Evolutionary conservation across 2,329 filamentous ascomycete species (phyloP), one percentile per base, ranked within the genome.

Genomic region (Alternaria arbusti): DNA sequence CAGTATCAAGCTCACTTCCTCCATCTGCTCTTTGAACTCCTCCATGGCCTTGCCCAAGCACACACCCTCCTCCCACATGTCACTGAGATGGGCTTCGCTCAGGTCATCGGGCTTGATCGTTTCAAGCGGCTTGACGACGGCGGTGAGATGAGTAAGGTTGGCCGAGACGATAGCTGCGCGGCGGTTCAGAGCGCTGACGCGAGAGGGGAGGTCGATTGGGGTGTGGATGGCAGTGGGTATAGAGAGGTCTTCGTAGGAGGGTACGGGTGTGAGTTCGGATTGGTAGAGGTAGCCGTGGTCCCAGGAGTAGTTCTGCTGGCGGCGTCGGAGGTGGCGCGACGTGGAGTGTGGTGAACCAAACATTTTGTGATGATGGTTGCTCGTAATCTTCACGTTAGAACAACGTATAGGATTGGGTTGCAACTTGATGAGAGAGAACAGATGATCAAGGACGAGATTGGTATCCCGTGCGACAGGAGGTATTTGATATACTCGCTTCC

Each of bases 1-100:
- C n/a, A 57, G 11, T 20, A 57, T 69, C 69, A 61, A 67, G 69
- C 40, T 45, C 15, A 59, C 49, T 13, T 59, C 57, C 13, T 54
- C 57, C 40, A 59, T 52, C 17, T 52, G 57, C 26, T 52, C 57
- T 4, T 25, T 54, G 32, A 60, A 54, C 50, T 55, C 57, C 12
- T 55, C 50, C 57, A 60, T 55, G 2, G 57, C 44, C 28, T 47
- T 43, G 1, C 57, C 43, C 43, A 60, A 13, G 12, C 36, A 30
- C 4, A 30, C 43, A 22, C 57, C 40, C 6, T 60, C 57, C 9
- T 54, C 50, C 50, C 44, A 46, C 20, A 60, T 60, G n/a, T 55
- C 57, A 5, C 25, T 30, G 6, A 60, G n/a, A 8, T 60, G 57
- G 20, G 20, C 40, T 44, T 60, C 57, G 11, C 26, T 54, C 20